Evolutionary conservation across 305 asterid species (phyloP).

Genomic region (Coffea humblotiana): DNA sequence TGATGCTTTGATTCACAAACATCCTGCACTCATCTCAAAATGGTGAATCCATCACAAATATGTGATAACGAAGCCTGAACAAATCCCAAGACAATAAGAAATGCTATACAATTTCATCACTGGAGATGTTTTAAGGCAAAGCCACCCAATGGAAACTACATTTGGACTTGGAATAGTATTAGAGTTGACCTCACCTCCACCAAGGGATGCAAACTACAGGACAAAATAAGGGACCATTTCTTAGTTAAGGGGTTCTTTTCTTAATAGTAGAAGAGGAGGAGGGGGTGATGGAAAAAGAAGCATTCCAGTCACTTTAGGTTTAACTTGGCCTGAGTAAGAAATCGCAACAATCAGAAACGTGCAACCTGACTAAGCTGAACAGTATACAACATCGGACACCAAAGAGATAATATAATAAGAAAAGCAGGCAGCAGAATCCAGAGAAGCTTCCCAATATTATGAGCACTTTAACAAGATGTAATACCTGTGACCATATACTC

Average conservation of each 20-base stretch:
- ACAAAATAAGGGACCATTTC: neutral
- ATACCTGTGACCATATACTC: constrained; percentile 92
- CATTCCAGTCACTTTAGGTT: neutral
- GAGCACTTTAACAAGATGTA: neutral
- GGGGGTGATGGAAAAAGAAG: neutral
- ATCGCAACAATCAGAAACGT: neutral
- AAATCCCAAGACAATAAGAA: neutral
- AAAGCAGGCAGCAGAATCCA: neutral
- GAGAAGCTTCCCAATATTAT: neutral
- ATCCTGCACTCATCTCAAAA: constrained; percentile 4
- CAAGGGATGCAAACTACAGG: neutral
- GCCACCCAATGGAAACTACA: neutral
- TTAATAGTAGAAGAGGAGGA: neutral
- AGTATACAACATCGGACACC: neutral
- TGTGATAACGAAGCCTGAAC: neutral
- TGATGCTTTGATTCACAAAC: neutral
- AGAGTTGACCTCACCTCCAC: too few relatives aligned
- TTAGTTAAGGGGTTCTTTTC: neutral
- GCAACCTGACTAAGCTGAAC: neutral
- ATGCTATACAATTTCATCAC: neutral
- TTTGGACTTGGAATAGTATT: neutral
- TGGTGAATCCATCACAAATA: neutral
- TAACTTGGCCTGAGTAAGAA: neutral
- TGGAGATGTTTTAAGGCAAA: neutral
- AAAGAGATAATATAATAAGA: neutral